Evolutionary conservation across 345 rosid genomes (phyloP).

Genomic region (Excoecaria cochinchinensis): DNA sequence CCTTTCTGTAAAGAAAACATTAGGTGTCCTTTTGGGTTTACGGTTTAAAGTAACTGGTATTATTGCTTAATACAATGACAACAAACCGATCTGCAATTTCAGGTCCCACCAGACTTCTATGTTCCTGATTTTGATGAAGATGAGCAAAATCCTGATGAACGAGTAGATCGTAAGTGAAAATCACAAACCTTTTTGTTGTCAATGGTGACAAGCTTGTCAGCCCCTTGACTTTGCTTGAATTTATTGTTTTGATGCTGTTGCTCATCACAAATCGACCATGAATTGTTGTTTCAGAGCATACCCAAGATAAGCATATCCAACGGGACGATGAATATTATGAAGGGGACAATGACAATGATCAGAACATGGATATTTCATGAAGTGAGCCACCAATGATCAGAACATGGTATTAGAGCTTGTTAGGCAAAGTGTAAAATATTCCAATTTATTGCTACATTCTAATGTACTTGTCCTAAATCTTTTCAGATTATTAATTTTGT

Average conservation of each 20-base stretch:
- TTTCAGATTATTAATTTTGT: background rate
- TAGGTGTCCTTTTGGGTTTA: background rate
- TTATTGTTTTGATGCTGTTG: background rate
- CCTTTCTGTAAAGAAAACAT: background rate
- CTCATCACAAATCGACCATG: background rate
- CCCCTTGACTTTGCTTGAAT: background rate
- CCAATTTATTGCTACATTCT: background rate
- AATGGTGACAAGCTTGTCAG: too few relatives aligned
- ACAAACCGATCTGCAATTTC: constrained; percentile 8
- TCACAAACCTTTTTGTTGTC: background rate
- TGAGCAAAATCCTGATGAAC: constrained; percentile 79
- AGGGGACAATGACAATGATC: constrained; percentile 86
- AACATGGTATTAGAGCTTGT: constrained; percentile 26
- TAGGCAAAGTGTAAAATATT: background rate
- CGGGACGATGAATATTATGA: constrained; percentile 85
- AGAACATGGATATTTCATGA: constrained; percentile 40
- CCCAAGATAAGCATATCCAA: constrained; percentile 83
- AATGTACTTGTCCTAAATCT: background rate
- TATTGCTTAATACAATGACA: background rate
- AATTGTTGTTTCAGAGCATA: constrained; percentile 58
- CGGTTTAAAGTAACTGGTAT: background rate
- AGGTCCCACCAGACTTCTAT: constrained; percentile 97
- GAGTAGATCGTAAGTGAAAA: constrained; percentile 74
- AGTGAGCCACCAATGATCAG: constrained; percentile 41
- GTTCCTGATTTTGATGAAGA: constrained; percentile 96